phyloP scores from a whole-genome alignment of 495 filamentous ascomycete species.

The Penicillium odoratum region DNA sequence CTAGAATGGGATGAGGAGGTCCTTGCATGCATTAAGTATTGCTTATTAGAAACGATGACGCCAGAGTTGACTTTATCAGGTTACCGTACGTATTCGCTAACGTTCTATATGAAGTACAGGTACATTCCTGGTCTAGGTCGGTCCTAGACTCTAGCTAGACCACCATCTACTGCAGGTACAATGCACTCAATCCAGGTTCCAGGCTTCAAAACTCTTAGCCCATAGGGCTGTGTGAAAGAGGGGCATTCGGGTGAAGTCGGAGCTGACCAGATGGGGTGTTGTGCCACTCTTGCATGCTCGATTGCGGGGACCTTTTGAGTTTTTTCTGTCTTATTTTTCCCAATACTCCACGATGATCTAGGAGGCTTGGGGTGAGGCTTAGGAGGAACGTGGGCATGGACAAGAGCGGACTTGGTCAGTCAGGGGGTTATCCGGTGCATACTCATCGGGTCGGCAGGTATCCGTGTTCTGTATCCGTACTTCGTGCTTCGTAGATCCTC shows the following conservation, averaged over 20 bases:
- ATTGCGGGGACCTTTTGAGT: constrained; percentile 23
- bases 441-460: constrained; percentile 12
- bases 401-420: not conserved
- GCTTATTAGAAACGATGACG: constrained; percentile 2
- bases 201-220: not conserved
- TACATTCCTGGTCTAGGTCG: constrained; percentile 5
- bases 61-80: not conserved
- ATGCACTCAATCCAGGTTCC: not conserved
- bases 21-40: not conserved
- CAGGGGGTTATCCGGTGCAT: not conserved
- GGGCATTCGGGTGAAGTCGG: constrained; percentile 26
- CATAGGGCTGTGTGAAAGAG: constrained; percentile 18
- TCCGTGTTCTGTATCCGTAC: not conserved
- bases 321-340: constrained; percentile 5
- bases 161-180: constrained; percentile 29
- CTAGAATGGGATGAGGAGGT: not conserved
- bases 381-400: not conserved
- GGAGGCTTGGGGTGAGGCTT: constrained; percentile 13
- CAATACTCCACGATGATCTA: constrained; percentile 24
- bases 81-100: not conserved
- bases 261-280: constrained; percentile 6
- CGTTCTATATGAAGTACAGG: too few species aligned
- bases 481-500: not conserved
- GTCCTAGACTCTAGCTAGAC: constrained; percentile 15
- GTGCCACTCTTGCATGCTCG: constrained; percentile 19